Base-by-base conservation (phyloP, 2,329 filamentous ascomycete genomes). In the Ceratocystis alfenasii region DNA sequence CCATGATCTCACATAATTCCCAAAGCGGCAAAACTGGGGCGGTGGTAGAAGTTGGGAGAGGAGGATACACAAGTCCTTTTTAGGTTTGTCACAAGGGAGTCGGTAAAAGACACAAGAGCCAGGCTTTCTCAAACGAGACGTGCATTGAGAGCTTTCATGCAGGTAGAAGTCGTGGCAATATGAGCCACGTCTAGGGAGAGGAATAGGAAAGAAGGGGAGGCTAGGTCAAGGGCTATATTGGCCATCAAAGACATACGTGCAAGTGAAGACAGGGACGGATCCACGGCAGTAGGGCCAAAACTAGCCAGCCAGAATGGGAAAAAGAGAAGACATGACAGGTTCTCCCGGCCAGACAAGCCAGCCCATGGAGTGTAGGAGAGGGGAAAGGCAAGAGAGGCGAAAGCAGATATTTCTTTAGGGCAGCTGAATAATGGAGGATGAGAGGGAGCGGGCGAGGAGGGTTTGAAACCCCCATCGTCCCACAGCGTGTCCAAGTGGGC, bases 101-200 rank as follows among this genome's bases (percentile, higher is more conserved):
- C 36, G 36, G 36, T 12, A 41, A 41, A 41, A 48, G 36, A 46
- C 17, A 48, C 25, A 30, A 46, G 22, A 20, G 25, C 22, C 41
- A 8, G 22, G 36, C 8, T 41, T 41, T 41, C 45, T 28, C 25
- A 36, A 22, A 10, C 25, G 6, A 64, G 45, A 64, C 62, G 30
- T 46, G 62, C 25, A 64, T 22, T 55, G 20, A 44, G 62, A 50
- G 61, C 44, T 63, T 63, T 20, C 61, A 63, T 48, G 28, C 20
- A 30, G 28, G 46, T 28, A 48, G 4, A 12, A 63, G 36, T 41
- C 36, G 10, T 45, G 33, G 48, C 44, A 44, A 41, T 41, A 63
- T 44, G 46, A 46, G 62, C 30, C 62, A 46, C 46, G 15, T 33
- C 53, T 22, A 57, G 53, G 53, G 53, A 57, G 53, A 33, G 15